Evolutionary conservation across 2,329 filamentous ascomycete genomes (phyloP), one percentile per base, ranked within the genome.

Genomic region (Tolypocladium cylindrosporum): DNA sequence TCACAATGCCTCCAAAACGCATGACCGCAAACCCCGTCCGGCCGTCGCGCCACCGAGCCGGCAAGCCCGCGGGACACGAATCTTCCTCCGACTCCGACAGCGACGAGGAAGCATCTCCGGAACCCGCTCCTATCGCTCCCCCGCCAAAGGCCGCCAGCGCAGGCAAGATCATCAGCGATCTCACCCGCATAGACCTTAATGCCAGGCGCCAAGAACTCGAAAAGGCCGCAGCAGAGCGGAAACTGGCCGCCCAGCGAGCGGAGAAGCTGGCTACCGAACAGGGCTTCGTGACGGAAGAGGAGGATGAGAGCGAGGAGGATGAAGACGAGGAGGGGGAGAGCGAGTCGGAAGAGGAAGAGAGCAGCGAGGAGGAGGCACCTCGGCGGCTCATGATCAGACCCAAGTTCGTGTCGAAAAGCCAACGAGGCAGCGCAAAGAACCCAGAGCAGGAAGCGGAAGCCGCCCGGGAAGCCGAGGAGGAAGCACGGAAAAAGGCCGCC

Each of bases 11-110:
- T 61, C 84, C 87, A 14, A 91, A 90, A 71, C 89, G 90, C 68
- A 96, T 97, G 90, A 97, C 93, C 62, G 91, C 92, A 61, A 96
- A 97, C 69, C 91, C 90, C 4, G 75, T 87, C 59, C 86, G 86
- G 70, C 89, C 91, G 31, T 84, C 86, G 64, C 89, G 94, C 58
- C 89, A 97, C 67, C 86, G 91, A 59, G 88, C 93, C 19, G 93
- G 94, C 63, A 97, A 97, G 72, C 78, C 87, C 19, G 76, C 79
- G 2, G 81, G 77, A 9, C 80, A 77, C 60, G 78, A 77, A 14
- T 80, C 79, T 7, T 81, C 79, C 48, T 83, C 81, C 43, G 78
- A 81, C 60, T 79, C 76, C 7, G 79, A 81, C 54, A 74, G 73
- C 63, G 76, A 74, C 68, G 79, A 79, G 58, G 63, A 68, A 55